Evolutionary conservation across 345 rosid genomes (phyloP).

Genomic region (Alliaria petiolata): DNA sequence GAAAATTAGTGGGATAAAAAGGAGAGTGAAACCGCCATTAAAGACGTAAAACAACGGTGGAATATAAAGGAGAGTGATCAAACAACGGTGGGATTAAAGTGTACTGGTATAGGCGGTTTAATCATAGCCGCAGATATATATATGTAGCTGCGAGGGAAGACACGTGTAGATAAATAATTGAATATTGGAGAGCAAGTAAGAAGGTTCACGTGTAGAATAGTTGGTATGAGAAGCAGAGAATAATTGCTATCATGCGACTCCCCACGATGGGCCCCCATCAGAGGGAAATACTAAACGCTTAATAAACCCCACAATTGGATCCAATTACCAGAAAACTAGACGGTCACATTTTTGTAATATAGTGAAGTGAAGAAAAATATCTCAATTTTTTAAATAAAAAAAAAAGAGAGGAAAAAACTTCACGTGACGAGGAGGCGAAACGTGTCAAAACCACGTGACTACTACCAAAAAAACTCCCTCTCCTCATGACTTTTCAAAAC

Average conservation of each 20-base stretch:
- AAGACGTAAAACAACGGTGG: conserved; percentile 26
- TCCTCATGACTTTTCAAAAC: conserved; percentile 18
- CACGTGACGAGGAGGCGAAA: conserved; percentile 3
- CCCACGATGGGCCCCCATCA: background rate
- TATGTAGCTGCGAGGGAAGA: background rate
- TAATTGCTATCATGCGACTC: background rate
- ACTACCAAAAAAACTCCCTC: conserved; percentile 20
- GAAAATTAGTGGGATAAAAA: background rate
- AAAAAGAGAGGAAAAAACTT: background rate
- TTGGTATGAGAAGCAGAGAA: background rate
- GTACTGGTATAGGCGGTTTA: background rate
- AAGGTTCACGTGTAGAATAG: background rate
- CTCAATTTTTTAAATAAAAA: background rate
- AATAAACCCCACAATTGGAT: background rate
- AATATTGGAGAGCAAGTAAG: conserved; percentile 7
- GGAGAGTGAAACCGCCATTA: conserved; percentile 19
- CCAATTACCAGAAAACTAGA: background rate
- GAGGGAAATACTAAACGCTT: background rate
- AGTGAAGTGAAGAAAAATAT: background rate
- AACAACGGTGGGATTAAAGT: conserved; percentile 13
- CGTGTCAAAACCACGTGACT: conserved; percentile 1
- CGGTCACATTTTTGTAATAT: background rate
- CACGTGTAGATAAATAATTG: background rate
- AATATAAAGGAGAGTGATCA: background rate
- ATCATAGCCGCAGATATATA: background rate